Conservation (phyloP, 1,139 yeast genomes). For the Eremothecium gossypii region DNA sequence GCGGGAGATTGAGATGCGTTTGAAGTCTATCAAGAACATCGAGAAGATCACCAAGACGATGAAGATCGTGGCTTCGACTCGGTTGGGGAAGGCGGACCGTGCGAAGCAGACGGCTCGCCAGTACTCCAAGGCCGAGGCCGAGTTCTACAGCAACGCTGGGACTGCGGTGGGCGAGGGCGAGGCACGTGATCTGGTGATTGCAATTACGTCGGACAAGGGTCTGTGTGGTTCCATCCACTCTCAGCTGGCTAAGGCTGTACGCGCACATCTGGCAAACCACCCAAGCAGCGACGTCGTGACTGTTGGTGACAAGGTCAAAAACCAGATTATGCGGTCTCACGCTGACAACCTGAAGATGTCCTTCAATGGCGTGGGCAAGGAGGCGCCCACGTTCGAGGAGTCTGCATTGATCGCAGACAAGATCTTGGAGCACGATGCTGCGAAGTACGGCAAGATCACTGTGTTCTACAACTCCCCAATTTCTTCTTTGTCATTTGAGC, state of each 20-base stretch:
- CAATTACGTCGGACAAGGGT: constrained; percentile 94
- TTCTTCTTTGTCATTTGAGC: constrained; percentile 85
- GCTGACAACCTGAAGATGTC: constrained; percentile 61
- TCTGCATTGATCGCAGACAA: constrained; percentile 85
- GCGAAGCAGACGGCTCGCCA: constrained; percentile 87
- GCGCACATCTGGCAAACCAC: constrained; percentile 48
- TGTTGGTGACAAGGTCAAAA: constrained; percentile 89
- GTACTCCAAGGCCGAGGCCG: constrained; percentile 71
- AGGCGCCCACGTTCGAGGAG: constrained; percentile 88
- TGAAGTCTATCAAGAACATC: constrained; percentile 95
- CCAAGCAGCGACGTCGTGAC: constrained; percentile 76
- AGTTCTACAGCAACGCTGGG: constrained; percentile 76
- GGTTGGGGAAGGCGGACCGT: constrained; percentile 91
- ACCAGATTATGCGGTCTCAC: constrained; percentile 79
- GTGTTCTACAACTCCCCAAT: constrained; percentile 81
- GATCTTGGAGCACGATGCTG: constrained; percentile 45
- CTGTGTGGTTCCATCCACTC: constrained; percentile 98
- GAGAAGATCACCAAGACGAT: constrained; percentile 99
- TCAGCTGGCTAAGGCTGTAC: constrained; percentile 82
- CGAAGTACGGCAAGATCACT: constrained; percentile 64
- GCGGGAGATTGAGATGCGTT: constrained; percentile 97
- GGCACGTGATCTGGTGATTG: constrained; percentile 65
- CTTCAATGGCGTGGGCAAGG: constrained; percentile 89
- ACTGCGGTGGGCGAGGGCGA: constrained; percentile 44
- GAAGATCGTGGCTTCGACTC: constrained; percentile 98